Evolutionary conservation across 2,329 filamentous ascomycete species (phyloP), one percentile per base, ranked within the genome.

Genomic region (Aspergillus sp.): DNA sequence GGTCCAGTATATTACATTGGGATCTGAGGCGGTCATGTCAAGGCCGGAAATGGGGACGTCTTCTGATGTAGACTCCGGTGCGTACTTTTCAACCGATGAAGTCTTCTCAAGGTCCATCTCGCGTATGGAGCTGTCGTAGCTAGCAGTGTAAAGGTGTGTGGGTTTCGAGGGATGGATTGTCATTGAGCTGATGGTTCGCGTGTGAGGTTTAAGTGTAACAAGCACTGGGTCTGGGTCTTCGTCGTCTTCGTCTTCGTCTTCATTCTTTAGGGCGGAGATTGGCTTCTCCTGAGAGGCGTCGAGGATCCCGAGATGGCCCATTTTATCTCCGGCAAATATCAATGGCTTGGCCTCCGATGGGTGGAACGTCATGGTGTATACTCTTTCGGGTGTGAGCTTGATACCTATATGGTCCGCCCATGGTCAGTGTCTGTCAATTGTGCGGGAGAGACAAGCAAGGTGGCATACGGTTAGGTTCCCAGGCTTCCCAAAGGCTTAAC

Each of bases 291-390:
- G 82, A 69, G 2, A 70, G 1, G 88, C 92, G 70, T 99, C 93
- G 55, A 97, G 93, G 1, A 99, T 85, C 0, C 95, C 95, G 58
- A 98, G 81, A 23, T 91, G 90, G 1, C 95, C 93, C 63, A 96
- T 84, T 72, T 99, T 99, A 68, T 99, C 95, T 11, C 93, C 93
- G 0, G 93, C 93, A 70, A 99, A 96, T 1, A 98, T 83, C 3
- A 99, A 80, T 0, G 93, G 87, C 68, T 98, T 98, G 3, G 93
- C 86, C 57, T 87, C 81, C 0, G 87, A 93, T 0, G 95, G 95
- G 67, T 99, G 95, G 65, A 99, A 93, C 0, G 88, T 87, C 66
- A 98, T 86, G 0, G 90, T 84, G 69, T 98, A 99, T 14, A 96
- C 84, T 53, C 93, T 80, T 65, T 96, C 91, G 0, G 92, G 93